Evolutionary conservation across 345 rosid species (phyloP).

Genomic region (Dimocarpus longan): DNA sequence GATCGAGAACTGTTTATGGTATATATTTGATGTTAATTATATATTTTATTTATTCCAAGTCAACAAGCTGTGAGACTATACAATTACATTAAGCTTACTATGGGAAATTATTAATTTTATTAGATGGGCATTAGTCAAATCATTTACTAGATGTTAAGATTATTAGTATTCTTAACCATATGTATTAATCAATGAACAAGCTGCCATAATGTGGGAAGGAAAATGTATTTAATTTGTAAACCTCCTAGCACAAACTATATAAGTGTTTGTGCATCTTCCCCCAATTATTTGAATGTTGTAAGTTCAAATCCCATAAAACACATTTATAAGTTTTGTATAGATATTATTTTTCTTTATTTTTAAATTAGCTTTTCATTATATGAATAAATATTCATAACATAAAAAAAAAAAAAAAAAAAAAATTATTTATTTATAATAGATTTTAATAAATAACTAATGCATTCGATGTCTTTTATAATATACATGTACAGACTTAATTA

Average conservation of each 20-base stretch:
- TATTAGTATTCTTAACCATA: background rate
- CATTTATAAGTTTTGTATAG: no score
- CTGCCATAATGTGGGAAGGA: slow-evolving; percentile 32
- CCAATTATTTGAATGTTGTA: no score
- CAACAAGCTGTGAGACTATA: slow-evolving; percentile 7
- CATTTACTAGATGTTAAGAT: background rate
- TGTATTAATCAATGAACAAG: slow-evolving; percentile 8
- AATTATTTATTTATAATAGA: no score
- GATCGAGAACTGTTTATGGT: background rate
- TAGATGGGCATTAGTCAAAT: slow-evolving; percentile 10
- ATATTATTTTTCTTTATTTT: no score
- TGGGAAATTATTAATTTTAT: background rate
- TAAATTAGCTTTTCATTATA: no score
- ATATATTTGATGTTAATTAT: background rate
- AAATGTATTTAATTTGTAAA: background rate
- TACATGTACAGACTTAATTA: background rate
- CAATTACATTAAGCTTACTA: background rate
- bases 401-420: no score
- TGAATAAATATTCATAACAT: no score
- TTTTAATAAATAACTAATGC: no score
- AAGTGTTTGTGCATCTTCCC: no score
- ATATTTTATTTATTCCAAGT: slow-evolving; percentile 1
- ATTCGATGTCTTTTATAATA: no score
- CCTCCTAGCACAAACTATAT: no score
- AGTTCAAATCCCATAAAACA: no score